Evolutionary conservation across 768 basidiomycete species (phyloP).

Genomic region (Tulasnella calospora): DNA sequence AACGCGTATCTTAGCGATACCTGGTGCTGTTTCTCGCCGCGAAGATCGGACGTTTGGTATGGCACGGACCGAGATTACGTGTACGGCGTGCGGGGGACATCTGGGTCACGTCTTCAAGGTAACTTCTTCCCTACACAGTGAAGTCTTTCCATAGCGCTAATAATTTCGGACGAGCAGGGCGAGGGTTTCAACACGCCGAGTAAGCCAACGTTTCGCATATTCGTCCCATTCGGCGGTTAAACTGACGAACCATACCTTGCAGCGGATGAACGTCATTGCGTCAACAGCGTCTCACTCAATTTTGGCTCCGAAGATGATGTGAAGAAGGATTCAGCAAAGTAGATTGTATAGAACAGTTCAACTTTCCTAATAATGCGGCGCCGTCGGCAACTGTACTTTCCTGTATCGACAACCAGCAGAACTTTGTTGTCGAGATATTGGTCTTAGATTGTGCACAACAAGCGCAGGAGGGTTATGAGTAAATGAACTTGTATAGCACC

Average conservation of each 20-base stretch:
- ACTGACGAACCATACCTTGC: conserved; percentile 21
- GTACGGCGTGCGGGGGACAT: conserved; percentile 87
- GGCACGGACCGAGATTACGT: conserved; percentile 77
- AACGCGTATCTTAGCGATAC: conserved; percentile 56
- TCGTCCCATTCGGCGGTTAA: background rate
- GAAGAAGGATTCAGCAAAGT: conserved; percentile 17
- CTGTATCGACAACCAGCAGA: no score
- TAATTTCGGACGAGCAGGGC: conserved; percentile 39
- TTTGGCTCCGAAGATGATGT: conserved; percentile 51
- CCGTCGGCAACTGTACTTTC: no score
- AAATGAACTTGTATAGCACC: background rate
- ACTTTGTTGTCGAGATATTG: background rate
- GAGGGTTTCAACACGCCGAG: conserved; percentile 79
- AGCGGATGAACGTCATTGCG: conserved; percentile 84
- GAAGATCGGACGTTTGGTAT: conserved; percentile 65
- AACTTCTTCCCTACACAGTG: background rate
- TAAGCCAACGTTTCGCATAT: conserved; percentile 37
- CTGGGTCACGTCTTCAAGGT: conserved; percentile 89
- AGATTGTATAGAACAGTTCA: background rate
- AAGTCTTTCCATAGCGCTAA: background rate
- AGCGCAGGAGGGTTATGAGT: background rate
- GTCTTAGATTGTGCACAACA: background rate
- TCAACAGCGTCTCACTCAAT: conserved; percentile 81
- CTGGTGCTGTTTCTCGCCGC: conserved; percentile 74
- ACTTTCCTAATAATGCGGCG: background rate